Conservation (phyloP, 2,329 filamentous ascomycete genomes). For the Sphaerostilbella broomeana region DNA sequence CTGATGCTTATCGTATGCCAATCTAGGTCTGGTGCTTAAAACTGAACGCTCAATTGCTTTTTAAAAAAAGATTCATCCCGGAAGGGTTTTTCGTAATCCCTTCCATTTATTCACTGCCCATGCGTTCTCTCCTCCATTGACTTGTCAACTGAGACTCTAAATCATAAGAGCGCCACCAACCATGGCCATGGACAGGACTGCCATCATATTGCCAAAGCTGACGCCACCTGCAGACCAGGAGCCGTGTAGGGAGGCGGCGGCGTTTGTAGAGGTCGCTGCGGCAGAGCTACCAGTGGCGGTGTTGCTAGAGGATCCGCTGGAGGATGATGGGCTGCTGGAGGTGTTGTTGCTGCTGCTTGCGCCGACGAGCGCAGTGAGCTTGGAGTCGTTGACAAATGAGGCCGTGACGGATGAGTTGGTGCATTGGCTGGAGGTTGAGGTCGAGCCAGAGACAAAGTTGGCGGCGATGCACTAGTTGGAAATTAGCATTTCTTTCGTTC, state of each 20-base stretch:
- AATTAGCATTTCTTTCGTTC: no score
- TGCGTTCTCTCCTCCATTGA: no score
- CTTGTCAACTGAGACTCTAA: no score
- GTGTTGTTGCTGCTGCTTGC: slow-evolving; percentile 4
- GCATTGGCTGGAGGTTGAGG: slow-evolving; percentile 27
- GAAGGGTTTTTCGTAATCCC: neutral
- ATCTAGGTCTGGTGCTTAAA: no score
- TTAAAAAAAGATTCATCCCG: neutral
- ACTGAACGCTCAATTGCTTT: no score
- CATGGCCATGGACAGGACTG: slow-evolving; percentile 23
- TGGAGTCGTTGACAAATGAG: slow-evolving; percentile 26
- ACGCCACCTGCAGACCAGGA: slow-evolving; percentile 18
- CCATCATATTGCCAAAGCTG: slow-evolving; percentile 19
- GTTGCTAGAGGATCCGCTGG: slow-evolving; percentile 8
- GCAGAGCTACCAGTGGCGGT: slow-evolving; percentile 17
- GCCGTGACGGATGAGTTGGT: slow-evolving; percentile 29
- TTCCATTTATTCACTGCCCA: no score
- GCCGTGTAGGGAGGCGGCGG: slow-evolving; percentile 21
- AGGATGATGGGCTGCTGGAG: slow-evolving; percentile 9
- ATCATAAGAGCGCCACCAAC: slow-evolving; percentile 25
- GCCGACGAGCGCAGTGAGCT: slow-evolving; percentile 29
- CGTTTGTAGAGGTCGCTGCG: slow-evolving; percentile 18
- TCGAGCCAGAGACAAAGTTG: slow-evolving; percentile 45
- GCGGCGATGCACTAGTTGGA: slow-evolving; percentile 44
- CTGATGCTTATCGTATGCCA: no score